Conservation (phyloP, 2,329 filamentous ascomycete species). For the Cladosporium phlei region DNA sequence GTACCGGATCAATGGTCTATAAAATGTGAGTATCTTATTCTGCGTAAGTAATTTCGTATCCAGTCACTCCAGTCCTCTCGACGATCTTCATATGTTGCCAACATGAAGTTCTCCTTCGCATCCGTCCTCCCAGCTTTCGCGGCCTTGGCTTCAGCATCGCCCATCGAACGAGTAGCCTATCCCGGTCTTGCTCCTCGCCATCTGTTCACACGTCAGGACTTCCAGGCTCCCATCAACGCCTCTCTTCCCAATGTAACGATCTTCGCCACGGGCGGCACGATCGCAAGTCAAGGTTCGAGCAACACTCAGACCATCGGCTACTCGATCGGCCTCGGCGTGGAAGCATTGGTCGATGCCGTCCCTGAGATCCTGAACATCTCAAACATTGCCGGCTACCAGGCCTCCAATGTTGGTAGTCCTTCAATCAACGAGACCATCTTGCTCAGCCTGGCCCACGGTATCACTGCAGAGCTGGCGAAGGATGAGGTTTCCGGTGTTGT, state of each 20-base stretch:
- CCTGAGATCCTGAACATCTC: conserved; percentile 52
- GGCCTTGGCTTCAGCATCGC: not conserved
- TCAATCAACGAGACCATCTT: conserved; percentile 46
- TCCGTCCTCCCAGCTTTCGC: not conserved
- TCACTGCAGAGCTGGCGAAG: conserved; percentile 47
- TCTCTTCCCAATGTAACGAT: conserved; percentile 54
- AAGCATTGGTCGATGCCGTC: conserved; percentile 51
- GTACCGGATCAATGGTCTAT: not conserved
- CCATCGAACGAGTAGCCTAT: not conserved
- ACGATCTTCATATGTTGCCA: not conserved
- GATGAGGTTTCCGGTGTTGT: conserved; percentile 46
- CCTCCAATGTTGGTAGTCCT: conserved; percentile 34
- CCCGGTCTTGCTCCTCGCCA: not conserved
- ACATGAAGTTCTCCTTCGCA: not conserved
- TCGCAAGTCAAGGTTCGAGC: conserved; percentile 49
- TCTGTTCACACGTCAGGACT: conserved; percentile 10
- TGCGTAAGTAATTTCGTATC: too few species aligned
- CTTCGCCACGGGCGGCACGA: conserved; percentile 56
- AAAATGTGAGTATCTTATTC: too few species aligned
- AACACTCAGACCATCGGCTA: conserved; percentile 54
- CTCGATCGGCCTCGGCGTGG: conserved; percentile 46
- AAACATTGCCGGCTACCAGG: conserved; percentile 49
- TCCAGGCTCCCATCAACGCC: conserved; percentile 33
- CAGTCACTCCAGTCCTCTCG: not conserved
- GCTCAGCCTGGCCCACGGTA: conserved; percentile 44